These are phyloP conservation scores for Tulasnella sp. DNA, from an alignment of 768 basidiomycete species.

Conservation along the genomic window DNA sequence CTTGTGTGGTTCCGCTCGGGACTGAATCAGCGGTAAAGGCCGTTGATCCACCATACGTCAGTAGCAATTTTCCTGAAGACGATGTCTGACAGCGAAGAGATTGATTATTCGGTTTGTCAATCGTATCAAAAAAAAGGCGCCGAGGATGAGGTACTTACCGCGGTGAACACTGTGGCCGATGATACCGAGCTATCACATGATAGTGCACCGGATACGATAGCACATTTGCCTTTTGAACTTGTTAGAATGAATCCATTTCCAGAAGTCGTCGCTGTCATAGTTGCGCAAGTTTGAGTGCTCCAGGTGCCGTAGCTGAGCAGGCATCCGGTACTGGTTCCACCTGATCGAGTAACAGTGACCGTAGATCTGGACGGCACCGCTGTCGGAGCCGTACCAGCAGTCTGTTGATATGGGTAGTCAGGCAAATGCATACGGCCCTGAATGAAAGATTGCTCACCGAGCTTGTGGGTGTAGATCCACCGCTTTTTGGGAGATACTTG, in stretches of 20 bases:
- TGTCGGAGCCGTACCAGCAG: neutral
- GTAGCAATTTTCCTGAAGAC: constrained; percentile 36
- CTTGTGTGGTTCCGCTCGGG: constrained; percentile 12
- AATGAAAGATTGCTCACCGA: neutral
- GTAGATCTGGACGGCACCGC: constrained; percentile 33
- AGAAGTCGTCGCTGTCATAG: constrained; percentile 38
- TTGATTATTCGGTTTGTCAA: neutral
- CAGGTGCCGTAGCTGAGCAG: constrained; percentile 44
- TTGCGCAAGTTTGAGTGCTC: constrained; percentile 49
- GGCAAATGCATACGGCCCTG: neutral
- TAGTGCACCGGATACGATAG: constrained; percentile 34
- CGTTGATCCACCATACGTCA: constrained; percentile 40
- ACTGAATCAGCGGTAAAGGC: constrained; percentile 36
- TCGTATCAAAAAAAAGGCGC: neutral
- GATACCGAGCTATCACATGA: constrained; percentile 41
- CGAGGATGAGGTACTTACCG: constrained; percentile 28
- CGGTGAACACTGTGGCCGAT: constrained; percentile 35
- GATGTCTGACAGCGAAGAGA: constrained; percentile 27
- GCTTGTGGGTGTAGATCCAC: constrained; percentile 23
- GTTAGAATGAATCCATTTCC: constrained; percentile 42
- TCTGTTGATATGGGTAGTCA: neutral
- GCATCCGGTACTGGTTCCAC: constrained; percentile 33
- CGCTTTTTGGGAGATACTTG: constrained; percentile 46
- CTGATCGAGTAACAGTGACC: constrained; percentile 29
- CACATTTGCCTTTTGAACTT: constrained; percentile 47